Evolutionary conservation across 106 monocot genomes (phyloP), one percentile per base, ranked within the genome.

Genomic region (Allium fistulosum): DNA sequence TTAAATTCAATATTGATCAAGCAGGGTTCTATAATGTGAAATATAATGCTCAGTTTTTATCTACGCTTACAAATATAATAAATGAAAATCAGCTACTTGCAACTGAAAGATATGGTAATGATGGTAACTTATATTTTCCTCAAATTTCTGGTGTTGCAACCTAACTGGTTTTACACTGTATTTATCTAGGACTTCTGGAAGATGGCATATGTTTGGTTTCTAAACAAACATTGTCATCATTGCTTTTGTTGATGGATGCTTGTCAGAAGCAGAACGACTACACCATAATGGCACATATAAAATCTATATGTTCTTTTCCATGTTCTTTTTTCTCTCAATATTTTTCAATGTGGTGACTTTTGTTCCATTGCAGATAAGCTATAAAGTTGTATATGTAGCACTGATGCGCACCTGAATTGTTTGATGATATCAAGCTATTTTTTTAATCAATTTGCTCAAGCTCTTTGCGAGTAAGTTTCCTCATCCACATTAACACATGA

Each of bases 11-110:
- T 75, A 80, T 92, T 53, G 74, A 87, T 59, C 88, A 89, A 74
- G 92, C 92, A 48, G 96, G 96, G 12, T 97, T 97, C 76, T 97
- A 97, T 59, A 79, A 91, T 59, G 92, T 97, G 10, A 84, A 84
- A 60, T 97, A 97, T 84, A 86, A 92, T 81, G 86, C 67, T 67
- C 74, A 76, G 17, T 84, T 97, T 74, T 71, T 80, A 72, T 68
- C 78, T 72, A 67, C 80, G 69, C 86, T 97, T 71, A 69, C 52
- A 80, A 80, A 68, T 77, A 91, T 88, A 11, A 79, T 92, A 64
- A 74, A 84, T 62, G 66, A 78, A 48, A 84, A 87, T n/a, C 73
- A 84, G 76, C 69, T 97, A 2, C 82, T 84, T 72, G 65, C 76
- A 63, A 87, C 72, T 17, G 96, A 97, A 70, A 86, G 89, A 84